Base-by-base conservation (phyloP, 805 yeast species). In the Wickerhamiella qilinensis region DNA sequence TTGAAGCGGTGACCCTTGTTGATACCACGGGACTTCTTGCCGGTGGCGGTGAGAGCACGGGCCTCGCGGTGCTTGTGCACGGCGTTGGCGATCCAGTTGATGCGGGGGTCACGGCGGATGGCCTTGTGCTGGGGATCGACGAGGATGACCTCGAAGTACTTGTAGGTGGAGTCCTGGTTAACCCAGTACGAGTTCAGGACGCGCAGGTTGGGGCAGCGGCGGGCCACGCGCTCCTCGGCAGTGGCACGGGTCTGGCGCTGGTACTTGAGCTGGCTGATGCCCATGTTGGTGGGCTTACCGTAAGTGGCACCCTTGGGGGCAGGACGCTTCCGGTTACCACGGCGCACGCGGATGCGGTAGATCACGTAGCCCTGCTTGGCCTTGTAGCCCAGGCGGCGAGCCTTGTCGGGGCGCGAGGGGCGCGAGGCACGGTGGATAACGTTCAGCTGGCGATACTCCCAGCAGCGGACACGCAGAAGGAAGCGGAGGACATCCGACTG, bases 261-360 rank as follows among this genome's bases (percentile, higher is more conserved):
- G 93, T 85, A 86, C 75, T 91, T 91, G 74, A 91, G 82, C 70
- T 91, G 96, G 76, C 76, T 77, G 57, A 91, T 91, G 83, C 98
- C 98, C 75, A 84, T 94, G 93, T 91, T 91, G 75, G 98, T 91
- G 79, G 98, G 98, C 82, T 91, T 91, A 83, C 98, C 98, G 79
- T 91, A 88, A 67, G 97, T 91, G 63, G 96, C 97, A 83, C 98
- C 98, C 91, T 91, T 91, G 74, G 93, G 85, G 61, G 80, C 96
- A 60, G 96, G 96, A 75, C 94, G 84, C 95, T 91, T 91, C 82
- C 98, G 86, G 77, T 88, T 88, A 77, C 98, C 98, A 73, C 98
- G 83, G 75, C 97, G 84, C 62, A 91, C 97, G 73, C 98, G 84
- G 69, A 88, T 72, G 71, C 98, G 80, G 95, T 72, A 91, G 77